Percentiles rank a stretch among this genome's conserved stretches.
Evolutionary conservation across 2,329 filamentous ascomycete species (phyloP).

Genomic region (Didymella keratinophila): DNA sequence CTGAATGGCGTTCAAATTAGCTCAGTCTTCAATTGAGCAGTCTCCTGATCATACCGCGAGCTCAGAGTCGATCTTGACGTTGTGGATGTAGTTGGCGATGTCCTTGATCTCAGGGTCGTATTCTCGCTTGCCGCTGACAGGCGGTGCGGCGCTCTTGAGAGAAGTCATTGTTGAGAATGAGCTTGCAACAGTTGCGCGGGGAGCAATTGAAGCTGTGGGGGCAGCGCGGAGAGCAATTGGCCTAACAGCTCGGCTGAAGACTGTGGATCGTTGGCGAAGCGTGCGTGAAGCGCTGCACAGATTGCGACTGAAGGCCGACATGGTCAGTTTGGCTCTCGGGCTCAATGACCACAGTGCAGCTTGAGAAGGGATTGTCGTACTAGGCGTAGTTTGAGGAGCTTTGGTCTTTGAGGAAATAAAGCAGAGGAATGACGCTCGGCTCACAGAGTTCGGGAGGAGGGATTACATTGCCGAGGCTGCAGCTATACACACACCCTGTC

Average conservation of each 20-base stretch:
- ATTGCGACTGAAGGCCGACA: conserved; percentile 54
- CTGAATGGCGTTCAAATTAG: conserved; percentile 55
- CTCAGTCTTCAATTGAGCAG: not conserved
- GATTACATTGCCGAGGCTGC: conserved; percentile 42
- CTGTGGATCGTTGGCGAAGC: conserved; percentile 45
- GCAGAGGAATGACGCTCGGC: conserved; percentile 35
- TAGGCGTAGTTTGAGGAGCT: conserved; percentile 36
- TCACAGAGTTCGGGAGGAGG: conserved; percentile 34
- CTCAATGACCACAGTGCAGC: conserved; percentile 44
- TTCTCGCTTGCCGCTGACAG: conserved; percentile 52
- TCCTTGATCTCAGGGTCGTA: conserved; percentile 95
- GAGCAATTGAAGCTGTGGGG: conserved; percentile 32
- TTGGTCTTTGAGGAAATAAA: conserved; percentile 35
- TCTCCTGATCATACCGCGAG: conserved; percentile 74
- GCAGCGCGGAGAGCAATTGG: conserved; percentile 47
- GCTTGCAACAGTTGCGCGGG: conserved; percentile 35
- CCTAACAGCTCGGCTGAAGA: conserved; percentile 47
- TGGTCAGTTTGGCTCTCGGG: conserved; percentile 50
- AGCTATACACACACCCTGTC: conserved; percentile 20
- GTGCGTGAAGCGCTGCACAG: conserved; percentile 51
- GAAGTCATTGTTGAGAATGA: conserved; percentile 51
- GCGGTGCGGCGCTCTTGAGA: conserved; percentile 46
- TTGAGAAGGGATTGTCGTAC: conserved; percentile 45
- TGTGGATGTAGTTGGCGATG: conserved; percentile 94
- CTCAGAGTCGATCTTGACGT: conserved; percentile 88